These are phyloP conservation scores for Knufia petricola DNA, from an alignment of 2,329 filamentous ascomycete genomes.

Conservation along the genomic window DNA sequence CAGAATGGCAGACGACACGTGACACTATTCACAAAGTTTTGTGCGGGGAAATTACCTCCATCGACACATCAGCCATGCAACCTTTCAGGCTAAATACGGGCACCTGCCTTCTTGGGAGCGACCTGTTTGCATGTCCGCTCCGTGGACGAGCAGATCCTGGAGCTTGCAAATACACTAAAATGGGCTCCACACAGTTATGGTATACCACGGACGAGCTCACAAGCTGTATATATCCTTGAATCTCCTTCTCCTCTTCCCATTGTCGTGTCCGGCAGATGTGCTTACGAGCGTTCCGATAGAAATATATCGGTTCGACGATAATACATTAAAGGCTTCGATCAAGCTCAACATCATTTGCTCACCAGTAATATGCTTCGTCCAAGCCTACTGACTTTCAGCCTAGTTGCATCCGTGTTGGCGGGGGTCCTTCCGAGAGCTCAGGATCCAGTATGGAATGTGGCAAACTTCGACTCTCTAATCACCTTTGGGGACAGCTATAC, in stretches of 20 bases:
- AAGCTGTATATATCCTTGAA: no score
- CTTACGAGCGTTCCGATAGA: no score
- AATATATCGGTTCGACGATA: no score
- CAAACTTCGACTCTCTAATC: constrained; percentile 52
- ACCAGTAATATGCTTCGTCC: neutral
- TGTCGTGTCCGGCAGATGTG: no score
- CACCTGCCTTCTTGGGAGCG: neutral
- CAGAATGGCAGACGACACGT: constrained; percentile 14
- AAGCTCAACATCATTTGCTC: no score
- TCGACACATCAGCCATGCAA: neutral
- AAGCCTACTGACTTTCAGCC: neutral
- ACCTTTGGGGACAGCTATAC: constrained; percentile 70
- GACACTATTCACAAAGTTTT: neutral
- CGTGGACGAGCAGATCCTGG: no score
- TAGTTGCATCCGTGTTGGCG: neutral
- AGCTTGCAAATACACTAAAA: no score
- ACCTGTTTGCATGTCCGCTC: neutral
- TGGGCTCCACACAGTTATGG: no score
- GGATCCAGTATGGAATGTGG: constrained; percentile 26
- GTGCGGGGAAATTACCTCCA: neutral
- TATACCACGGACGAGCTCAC: no score
- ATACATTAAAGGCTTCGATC: no score
- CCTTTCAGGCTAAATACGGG: constrained; percentile 1
- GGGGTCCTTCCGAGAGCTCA: neutral
- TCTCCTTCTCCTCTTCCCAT: no score